Base-by-base conservation (phyloP, 2,329 filamentous ascomycete genomes). In the Orbilia quercus region DNA sequence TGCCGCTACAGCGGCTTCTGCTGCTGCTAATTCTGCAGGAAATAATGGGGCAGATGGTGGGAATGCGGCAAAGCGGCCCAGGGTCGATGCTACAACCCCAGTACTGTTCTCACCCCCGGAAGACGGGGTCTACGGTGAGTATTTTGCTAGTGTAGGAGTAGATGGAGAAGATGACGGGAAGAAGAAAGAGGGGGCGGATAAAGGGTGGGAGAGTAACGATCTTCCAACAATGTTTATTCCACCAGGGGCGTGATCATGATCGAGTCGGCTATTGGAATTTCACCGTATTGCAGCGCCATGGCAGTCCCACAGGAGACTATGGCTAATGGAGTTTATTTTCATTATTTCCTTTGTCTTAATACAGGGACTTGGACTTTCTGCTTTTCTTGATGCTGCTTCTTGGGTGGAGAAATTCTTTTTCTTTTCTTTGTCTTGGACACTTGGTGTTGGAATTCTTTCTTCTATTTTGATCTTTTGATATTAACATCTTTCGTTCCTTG, bases 181-280 rank as follows among this genome's bases (percentile, higher is more conserved):
- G 20, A 64, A 65, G 59, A 62, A 65, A 18, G 67, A 54, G 7
- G 59, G 59, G 1, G 59, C 20, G 11, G 66, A 71, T 71, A 71
- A 71, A 25, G 47, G 62, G 34, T 72, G 67, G 67, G 67, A 72
- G 36, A 72, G 59, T 62, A 72, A 72, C 55, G 67, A 72, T 65
- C 51, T 72, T 31, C 67, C 67, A 23, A 72, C 59, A 28, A 72
- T 72, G 36, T 72, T 72, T 50, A 72, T 59, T 58, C 59, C 67
- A 38, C 66, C 66, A 44, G 67, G 67, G 25, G 59, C 67, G 18
- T 72, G 36, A 72, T 58, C 31, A 23, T 72, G 36, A 72, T 58
- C 31, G 20, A 36, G 6, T 7, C 3, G 7, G 22, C 22, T 25
- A 20, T 50, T 3, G 18, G 12, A n/a, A 7, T 31, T n/a, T 54